Evolutionary conservation across 2,329 filamentous ascomycete genomes (phyloP), one percentile per base, ranked within the genome.

Genomic region (Xylaria sp.): DNA sequence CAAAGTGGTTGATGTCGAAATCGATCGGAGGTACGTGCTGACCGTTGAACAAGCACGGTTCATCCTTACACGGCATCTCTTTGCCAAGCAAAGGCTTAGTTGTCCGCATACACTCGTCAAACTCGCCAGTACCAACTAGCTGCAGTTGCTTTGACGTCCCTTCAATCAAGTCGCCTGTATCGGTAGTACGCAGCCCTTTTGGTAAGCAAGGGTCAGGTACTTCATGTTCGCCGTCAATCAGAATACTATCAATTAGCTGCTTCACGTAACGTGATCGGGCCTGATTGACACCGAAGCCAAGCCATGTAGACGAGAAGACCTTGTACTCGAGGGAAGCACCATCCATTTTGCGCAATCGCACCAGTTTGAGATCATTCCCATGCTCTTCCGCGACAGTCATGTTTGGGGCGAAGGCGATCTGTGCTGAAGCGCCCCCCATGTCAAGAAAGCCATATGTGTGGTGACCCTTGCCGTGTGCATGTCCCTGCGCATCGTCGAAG

Each of bases 361-460:
- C 82, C 16, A 98, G 80, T 72, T 94, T 97, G 64, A 99, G 83
- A 78, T 98, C 94, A 70, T 98, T 88, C 0, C 93, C 91, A 79
- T 99, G 97, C 77, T 94, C 96, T 76, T 90, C 88, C 1, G 94
- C 91, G 79, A 99, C 96, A 1, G 96, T 98, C 3, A 87, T 83
- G 80, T 99, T 99, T 1, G 96, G 96, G 1, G 94, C 95, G 80
- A 99, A 99, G 0, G 97, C 96, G 76, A 99, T 98, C 81, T 99
- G 96, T 18, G 96, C 95, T 0, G 95, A 98, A 29, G 96, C 96
- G 60, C 96, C 96, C 59, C 96, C 96, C 97, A 99, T 99, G 78
- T 99, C 96, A 69, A 99, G 84, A 77, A 99, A 99, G 0, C 96
- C 96, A 79, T 98, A 99, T 0, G 96, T 99, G 77, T 94, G 92